phyloP scores from a whole-genome alignment of 2,329 filamentous ascomycete species.

The Teratosphaeria zuluensis region DNA sequence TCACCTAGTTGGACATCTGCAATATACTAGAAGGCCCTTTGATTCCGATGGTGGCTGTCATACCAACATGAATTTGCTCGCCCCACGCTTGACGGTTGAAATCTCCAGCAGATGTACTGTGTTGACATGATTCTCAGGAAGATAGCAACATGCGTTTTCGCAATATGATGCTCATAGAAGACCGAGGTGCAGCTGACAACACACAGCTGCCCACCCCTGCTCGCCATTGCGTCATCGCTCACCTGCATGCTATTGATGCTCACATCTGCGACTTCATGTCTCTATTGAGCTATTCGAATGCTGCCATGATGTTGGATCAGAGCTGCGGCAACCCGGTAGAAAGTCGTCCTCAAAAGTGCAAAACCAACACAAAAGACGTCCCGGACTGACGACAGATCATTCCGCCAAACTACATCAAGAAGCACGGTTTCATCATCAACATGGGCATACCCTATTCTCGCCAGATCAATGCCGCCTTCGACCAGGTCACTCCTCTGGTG shows the following conservation, averaged over 20 bases:
- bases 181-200: neutral
- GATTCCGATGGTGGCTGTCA: neutral
- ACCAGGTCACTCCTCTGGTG: conserved; percentile 44
- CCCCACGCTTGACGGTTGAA: too few relatives aligned
- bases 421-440: neutral
- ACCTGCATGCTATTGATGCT: neutral
- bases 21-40: neutral
- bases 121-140: neutral
- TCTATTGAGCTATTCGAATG: neutral
- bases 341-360: neutral
- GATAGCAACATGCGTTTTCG: neutral
- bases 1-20: neutral
- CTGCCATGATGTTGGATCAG: too few relatives aligned
- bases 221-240: neutral
- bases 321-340: too few relatives aligned
- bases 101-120: too few relatives aligned
- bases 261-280: neutral
- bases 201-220: neutral
- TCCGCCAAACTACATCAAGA: neutral
- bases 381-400: neutral
- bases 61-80: too few relatives aligned
- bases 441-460: conserved; percentile 46
- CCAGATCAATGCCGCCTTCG: conserved; percentile 43
- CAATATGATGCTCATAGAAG: neutral
- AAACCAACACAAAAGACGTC: neutral